Evolutionary conservation across 2,329 filamentous ascomycete genomes (phyloP).

Genomic region (Fusarium pininemorale): DNA sequence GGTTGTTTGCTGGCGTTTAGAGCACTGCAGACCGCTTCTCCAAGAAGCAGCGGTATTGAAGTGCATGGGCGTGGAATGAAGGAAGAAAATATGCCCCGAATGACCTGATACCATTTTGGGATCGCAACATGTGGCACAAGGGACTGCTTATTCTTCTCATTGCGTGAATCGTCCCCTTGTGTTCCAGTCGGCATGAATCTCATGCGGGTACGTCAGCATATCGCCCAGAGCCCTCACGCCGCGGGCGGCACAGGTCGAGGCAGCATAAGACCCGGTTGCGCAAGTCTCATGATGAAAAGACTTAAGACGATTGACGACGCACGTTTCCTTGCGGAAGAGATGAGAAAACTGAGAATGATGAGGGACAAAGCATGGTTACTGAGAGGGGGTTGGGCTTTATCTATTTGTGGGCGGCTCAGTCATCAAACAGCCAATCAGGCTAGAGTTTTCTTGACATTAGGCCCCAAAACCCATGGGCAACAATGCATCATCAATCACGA

Average conservation of each 20-base stretch:
- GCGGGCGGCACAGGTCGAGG: background rate
- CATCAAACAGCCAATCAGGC: conserved; percentile 16
- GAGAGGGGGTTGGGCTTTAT: conserved; percentile 26
- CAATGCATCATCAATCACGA: background rate
- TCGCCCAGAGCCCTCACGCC: background rate
- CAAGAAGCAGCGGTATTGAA: background rate
- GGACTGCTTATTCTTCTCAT: background rate
- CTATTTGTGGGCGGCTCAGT: conserved; percentile 10
- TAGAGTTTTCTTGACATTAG: background rate
- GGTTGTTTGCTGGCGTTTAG: background rate
- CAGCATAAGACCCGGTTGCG: background rate
- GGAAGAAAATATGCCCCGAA: background rate
- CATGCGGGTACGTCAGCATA: background rate
- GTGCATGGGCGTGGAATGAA: background rate
- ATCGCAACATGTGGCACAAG: background rate
- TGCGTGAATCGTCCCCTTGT: background rate
- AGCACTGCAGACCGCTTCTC: background rate
- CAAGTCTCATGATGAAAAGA: background rate
- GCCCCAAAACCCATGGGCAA: background rate
- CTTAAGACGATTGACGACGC: background rate
- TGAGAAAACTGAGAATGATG: background rate
- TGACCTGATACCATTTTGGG: background rate
- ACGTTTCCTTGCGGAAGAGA: background rate
- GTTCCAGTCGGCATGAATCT: background rate
- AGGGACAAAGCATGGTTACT: conserved; percentile 8